Conservation (phyloP, 176 grass and related monocot genomes). For the Oryza officinalis region DNA sequence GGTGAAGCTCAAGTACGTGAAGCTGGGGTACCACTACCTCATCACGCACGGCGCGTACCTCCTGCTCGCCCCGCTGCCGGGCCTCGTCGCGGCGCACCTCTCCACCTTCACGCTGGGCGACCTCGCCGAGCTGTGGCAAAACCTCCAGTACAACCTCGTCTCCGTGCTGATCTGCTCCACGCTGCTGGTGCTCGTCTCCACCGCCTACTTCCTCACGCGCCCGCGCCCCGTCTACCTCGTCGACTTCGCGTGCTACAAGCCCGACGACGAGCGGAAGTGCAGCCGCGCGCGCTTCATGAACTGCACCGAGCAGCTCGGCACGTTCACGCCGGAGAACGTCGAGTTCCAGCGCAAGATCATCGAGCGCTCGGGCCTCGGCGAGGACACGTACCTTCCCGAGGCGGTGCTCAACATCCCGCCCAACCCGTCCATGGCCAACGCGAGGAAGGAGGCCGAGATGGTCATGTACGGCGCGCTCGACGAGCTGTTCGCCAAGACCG, state of each 20-base stretch:
- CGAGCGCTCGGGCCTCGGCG: conserved; percentile 62
- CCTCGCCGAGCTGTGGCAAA: conserved; percentile 39
- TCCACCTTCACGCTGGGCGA: conserved; percentile 50
- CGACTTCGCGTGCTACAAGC: conserved; percentile 74
- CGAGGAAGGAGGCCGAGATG: conserved; percentile 41
- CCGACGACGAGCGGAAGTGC: conserved; percentile 43
- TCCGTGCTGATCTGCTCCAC: conserved; percentile 38
- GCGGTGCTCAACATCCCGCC: conserved; percentile 53
- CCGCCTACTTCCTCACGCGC: conserved; percentile 54
- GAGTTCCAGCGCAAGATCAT: conserved; percentile 66
- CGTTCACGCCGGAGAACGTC: conserved; percentile 58
- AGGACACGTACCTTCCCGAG: conserved; percentile 58
- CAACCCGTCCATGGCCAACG: conserved; percentile 49
- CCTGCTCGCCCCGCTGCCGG: conserved; percentile 29
- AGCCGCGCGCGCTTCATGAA: conserved; percentile 56
- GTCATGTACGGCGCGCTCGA: conserved; percentile 71
- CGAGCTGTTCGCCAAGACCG: conserved; percentile 50
- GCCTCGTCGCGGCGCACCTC: conserved; percentile 48
- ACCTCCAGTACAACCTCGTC: conserved; percentile 45
- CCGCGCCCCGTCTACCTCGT: conserved; percentile 64
- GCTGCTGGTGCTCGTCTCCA: conserved; percentile 43
- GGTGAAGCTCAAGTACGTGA: conserved; percentile 81
- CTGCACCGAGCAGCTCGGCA: conserved; percentile 42
- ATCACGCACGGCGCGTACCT: conserved; percentile 66
- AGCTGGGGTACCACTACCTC: conserved; percentile 74